Percentiles rank a stretch among this genome's conserved stretches.
Evolutionary conservation across 2,329 filamentous ascomycete genomes (phyloP).

Genomic region (Monilinia fructigena): DNA sequence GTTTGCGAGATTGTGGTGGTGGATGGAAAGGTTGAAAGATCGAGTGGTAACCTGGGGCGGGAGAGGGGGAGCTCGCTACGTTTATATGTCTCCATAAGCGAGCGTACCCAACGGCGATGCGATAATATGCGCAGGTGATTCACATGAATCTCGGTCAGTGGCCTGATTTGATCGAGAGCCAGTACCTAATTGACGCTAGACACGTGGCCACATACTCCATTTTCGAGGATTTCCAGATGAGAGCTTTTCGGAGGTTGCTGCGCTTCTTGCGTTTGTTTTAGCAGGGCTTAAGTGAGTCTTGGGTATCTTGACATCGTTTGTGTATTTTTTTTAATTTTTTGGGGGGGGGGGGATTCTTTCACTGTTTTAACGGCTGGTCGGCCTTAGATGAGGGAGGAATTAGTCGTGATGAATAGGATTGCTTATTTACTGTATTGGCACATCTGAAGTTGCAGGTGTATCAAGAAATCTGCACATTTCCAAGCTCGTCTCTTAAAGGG

Average conservation of each 20-base stretch:
- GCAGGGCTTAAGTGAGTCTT: background rate
- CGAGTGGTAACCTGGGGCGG: background rate
- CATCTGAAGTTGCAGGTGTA: background rate
- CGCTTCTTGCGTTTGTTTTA: background rate
- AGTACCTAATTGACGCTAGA: conserved; percentile 18
- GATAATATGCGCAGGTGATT: conserved; percentile 12
- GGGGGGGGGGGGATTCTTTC: background rate
- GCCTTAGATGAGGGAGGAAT: background rate
- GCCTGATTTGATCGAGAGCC: background rate
- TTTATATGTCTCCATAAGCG: conserved; percentile 15
- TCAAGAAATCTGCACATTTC: background rate
- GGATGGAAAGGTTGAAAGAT: background rate
- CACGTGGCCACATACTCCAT: conserved; percentile 19
- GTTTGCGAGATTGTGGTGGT: background rate
- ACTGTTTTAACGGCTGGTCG: background rate
- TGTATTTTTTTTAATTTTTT: background rate
- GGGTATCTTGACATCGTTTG: background rate
- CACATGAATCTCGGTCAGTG: conserved; percentile 4
- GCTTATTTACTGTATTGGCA: background rate
- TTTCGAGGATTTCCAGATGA: conserved; percentile 15
- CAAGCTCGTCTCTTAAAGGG: background rate
- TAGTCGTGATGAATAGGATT: too few relatives aligned
- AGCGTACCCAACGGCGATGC: background rate
- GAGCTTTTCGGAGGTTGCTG: background rate
- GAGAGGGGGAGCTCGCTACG: background rate